Evolutionary conservation across 495 filamentous ascomycete species (phyloP), one percentile per base, ranked within the genome.

Genomic region (Entonaema liquescens): DNA sequence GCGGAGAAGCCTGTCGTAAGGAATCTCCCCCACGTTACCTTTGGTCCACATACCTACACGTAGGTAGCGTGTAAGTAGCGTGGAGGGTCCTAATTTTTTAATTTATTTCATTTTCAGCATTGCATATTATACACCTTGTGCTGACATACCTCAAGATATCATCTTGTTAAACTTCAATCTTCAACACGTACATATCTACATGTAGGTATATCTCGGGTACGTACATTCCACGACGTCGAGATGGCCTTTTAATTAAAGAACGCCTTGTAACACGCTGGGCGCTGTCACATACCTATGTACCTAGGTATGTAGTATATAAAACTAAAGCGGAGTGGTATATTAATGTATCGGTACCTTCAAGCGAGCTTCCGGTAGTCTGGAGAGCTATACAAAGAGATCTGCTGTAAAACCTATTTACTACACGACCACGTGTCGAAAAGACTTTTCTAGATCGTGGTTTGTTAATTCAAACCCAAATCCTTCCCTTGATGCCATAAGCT

Each of bases 1-100:
- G 67, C 52, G 67, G 67, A 62, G 67, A 70, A 65, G 55, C 49
- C 25, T 36, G 5, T 1, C 17, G 29, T 59, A 13, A 21, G 42
- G 42, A 47, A 8, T 21, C 19, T 44, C 40, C 42, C 42, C 42
- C 42, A 47, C 42, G 42, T 47, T 23, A 47, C 9, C 19, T 47
- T 47, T 23, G 42, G 42, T 47, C 3, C 13, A 38, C 13, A 38
- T 38, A 12, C 35, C 11, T 38, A 38, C 35, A 38, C 35, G 11
- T 38, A 31, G 29, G 29, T 31, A 31, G n/a, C n/a, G n/a, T n/a
- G n/a, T n/a, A n/a, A n/a, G 35, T 38, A 12, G 13, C 13, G 13
- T 15, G 13, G 13, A 40, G 13, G 36, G 36, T n/a, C 5, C 31
- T 33, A n/a, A n/a, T 33, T 33, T 33, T 33, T 38, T 15, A 3